Percentiles rank a stretch among this genome's conserved stretches.
Conservation (phyloP, 1,284 basidiomycete species). For the Melampsora larici-populina region DNA sequence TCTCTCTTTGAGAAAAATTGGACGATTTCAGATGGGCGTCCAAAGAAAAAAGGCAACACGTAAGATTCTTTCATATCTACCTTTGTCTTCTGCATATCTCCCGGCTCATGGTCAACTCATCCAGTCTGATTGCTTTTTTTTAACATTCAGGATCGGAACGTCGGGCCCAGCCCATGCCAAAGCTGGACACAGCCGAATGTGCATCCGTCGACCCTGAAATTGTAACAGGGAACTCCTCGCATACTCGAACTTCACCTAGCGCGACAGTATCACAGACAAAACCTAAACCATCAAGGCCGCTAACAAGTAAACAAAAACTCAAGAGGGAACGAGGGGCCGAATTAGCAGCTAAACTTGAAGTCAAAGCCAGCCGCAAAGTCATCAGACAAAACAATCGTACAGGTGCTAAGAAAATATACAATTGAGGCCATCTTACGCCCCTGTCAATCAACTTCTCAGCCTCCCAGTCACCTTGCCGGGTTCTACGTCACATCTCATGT, state of each 20-base stretch:
- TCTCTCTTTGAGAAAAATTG: neutral
- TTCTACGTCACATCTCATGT: too few relatives aligned
- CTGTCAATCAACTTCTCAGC: too few relatives aligned
- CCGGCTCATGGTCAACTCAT: neutral
- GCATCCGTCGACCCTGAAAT: neutral
- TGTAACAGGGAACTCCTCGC: neutral
- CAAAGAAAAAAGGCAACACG: neutral
- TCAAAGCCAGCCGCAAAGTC: neutral
- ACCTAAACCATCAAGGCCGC: neutral
- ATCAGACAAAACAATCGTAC: slow-evolving; percentile 1
- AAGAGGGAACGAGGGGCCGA: slow-evolving; percentile 5
- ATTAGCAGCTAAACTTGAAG: slow-evolving; percentile 5
- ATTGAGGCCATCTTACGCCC: neutral
- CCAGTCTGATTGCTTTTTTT: neutral
- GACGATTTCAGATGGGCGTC: neutral
- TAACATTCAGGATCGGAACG: neutral
- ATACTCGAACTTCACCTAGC: neutral
- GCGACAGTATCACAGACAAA: neutral
- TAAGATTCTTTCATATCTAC: neutral
- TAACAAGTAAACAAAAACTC: neutral
- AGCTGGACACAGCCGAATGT: neutral
- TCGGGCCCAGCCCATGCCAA: neutral
- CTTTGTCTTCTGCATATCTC: too few relatives aligned
- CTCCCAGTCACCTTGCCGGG: too few relatives aligned
- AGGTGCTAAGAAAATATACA: neutral